Percentiles rank a stretch among this genome's conserved stretches.
Conservation (phyloP, 208 protist species). For the Leishmania aethiopica region DNA sequence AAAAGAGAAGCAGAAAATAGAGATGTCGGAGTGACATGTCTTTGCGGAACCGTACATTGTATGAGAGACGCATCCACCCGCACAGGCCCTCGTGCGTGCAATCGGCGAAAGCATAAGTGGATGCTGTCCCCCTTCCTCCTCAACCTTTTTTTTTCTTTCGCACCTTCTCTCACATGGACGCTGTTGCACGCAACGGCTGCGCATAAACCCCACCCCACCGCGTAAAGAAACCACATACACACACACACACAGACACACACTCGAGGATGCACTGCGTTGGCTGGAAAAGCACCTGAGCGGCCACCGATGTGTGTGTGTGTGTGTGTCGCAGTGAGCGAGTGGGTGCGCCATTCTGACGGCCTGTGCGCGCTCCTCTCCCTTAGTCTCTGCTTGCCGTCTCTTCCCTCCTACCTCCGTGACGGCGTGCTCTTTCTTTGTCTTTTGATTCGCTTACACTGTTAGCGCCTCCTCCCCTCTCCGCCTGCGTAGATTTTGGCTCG, state of each 20-base stretch:
- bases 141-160: too few species aligned
- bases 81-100: too few species aligned
- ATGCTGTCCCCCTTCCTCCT: too few species aligned
- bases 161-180: too few species aligned
- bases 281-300: neutral
- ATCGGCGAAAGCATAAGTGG: too few species aligned
- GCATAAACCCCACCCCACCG: neutral
- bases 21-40: too few species aligned
- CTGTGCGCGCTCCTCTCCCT: neutral
- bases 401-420: neutral
- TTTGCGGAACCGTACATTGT: too few species aligned
- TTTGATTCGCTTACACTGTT: neutral
- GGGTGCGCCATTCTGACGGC: too few species aligned
- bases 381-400: neutral
- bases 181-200: neutral
- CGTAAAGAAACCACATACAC: neutral
- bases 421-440: neutral
- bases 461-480: neutral
- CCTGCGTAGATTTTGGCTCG: too few species aligned
- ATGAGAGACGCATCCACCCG: too few species aligned
- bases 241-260: neutral
- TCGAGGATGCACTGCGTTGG: neutral
- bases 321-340: neutral
- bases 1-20: too few species aligned
- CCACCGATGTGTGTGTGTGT: neutral